A percentile compares a stretch with the other conserved stretches of the same genome.
These are phyloP conservation scores for Cercospora zeae-maydis DNA, from an alignment of 2,329 filamentous ascomycete species.

Conservation along the genomic window DNA sequence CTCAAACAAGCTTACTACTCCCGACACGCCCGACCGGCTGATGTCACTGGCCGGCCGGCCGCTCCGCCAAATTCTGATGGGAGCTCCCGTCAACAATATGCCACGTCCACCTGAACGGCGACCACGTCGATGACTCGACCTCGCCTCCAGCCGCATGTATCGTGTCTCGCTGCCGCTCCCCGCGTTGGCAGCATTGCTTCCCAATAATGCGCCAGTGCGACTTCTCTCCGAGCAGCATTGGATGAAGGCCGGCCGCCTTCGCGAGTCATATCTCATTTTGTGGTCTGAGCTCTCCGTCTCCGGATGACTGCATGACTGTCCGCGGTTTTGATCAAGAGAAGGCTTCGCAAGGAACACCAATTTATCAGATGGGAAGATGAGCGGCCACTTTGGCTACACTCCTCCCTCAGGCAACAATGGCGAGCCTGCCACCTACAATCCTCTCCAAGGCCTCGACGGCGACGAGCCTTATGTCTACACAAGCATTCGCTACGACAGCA, in stretches of 20 bases:
- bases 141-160: background rate
- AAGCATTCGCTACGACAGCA: constrained; percentile 59
- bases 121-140: background rate
- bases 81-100: background rate
- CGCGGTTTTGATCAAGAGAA: background rate
- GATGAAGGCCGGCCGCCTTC: background rate
- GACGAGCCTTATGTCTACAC: constrained; percentile 25
- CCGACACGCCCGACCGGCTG: background rate
- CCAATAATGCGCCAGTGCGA: background rate
- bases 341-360: background rate
- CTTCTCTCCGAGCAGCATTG: background rate
- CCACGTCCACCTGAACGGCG: background rate
- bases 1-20: constrained; percentile 1
- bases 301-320: background rate
- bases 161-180: background rate
- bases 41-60: background rate
- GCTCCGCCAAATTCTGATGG: background rate
- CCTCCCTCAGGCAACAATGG: background rate
- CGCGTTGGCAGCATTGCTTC: background rate
- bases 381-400: constrained; percentile 19
- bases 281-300: background rate
- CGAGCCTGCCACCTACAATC: background rate
- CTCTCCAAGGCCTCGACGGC: constrained; percentile 9
- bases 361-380: constrained; percentile 17
- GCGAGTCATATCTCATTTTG: background rate